Evolutionary conservation across 345 rosid genomes (phyloP).

Genomic region (Lenwebbia sp.): DNA sequence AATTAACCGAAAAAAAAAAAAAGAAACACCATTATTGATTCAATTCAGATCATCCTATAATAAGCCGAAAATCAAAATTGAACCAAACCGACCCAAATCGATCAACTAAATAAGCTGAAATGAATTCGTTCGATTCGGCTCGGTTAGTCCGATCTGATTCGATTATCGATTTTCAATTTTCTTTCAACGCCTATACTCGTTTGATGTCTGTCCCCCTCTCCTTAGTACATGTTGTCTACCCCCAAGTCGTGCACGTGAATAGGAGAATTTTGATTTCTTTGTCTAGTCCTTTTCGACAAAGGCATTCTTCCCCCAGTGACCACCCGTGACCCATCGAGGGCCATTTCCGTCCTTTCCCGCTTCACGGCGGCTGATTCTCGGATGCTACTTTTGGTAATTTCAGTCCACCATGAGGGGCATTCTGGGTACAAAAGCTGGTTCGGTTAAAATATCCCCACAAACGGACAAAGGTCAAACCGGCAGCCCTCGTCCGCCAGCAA

Average conservation of each 20-base stretch:
- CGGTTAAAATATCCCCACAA: not conserved
- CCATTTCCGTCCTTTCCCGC: conserved; percentile 1
- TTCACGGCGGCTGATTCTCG: not conserved
- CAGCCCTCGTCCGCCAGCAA: conserved; percentile 9
- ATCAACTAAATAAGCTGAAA: not conserved
- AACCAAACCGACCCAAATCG: not conserved
- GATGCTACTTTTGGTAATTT: not conserved
- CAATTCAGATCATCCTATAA: not conserved
- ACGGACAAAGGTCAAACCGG: not conserved
- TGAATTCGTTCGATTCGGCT: not conserved
- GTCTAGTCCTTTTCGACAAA: conserved; percentile 28
- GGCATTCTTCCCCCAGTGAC: conserved; percentile 2
- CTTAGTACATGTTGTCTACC: not conserved
- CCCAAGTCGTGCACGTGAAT: conserved; percentile 16
- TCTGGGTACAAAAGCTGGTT: not conserved
- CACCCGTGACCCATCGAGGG: conserved; percentile 19
- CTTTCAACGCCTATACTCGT: not conserved
- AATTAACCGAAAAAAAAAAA: not conserved
- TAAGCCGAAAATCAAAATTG: not conserved
- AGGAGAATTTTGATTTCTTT: conserved; percentile 8
- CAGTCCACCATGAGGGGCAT: not conserved
- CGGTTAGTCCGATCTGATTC: not conserved
- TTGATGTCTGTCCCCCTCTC: not conserved
- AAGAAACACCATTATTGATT: fast-evolving
- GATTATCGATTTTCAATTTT: not conserved